Percentiles rank a stretch among this genome's conserved stretches.
Evolutionary conservation across 78 protist species (phyloP).

Genomic region (Dictyostelium intermedium): DNA sequence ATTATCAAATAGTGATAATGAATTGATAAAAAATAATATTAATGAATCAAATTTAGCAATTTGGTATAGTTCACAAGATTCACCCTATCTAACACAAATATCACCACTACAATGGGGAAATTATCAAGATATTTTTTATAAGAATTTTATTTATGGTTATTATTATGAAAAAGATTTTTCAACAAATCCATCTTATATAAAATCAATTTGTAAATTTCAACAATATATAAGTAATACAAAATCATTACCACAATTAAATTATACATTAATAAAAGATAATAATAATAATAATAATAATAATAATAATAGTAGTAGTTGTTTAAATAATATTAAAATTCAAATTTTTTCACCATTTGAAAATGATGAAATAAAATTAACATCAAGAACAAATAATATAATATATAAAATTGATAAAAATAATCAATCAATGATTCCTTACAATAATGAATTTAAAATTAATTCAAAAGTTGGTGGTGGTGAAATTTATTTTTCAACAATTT

Average conservation of each 20-base stretch:
- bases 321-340: neutral
- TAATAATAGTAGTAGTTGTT: neutral
- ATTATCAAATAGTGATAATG: neutral
- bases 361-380: neutral
- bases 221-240: neutral
- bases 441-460: neutral
- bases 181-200: neutral
- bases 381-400: neutral
- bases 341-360: neutral
- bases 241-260: neutral
- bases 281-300: neutral
- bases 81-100: neutral
- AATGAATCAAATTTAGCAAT: neutral
- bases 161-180: neutral
- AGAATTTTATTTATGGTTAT: neutral
- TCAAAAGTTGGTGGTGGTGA: neutral
- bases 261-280: neutral
- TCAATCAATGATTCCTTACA: neutral
- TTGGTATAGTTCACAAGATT: neutral
- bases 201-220: neutral
- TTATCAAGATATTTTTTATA: neutral
- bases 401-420: neutral
- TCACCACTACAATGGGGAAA: neutral
- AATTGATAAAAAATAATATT: neutral
- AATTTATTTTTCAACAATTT: neutral